Base-by-base conservation (phyloP, 2,329 filamentous ascomycete genomes). In the Xylariaceae sp. region DNA sequence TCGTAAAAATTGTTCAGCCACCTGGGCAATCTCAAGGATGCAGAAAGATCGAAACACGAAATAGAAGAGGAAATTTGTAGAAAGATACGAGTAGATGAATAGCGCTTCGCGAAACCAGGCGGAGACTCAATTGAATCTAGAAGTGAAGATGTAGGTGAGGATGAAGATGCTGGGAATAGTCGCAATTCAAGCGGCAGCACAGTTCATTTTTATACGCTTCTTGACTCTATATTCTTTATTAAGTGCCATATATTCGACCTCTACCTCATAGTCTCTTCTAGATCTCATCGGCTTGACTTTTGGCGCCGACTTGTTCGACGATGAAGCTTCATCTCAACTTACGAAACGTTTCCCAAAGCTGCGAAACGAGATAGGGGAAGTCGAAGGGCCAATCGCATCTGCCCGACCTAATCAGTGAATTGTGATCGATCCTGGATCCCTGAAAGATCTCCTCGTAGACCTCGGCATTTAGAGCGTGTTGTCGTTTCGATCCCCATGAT, bases 1-100 rank as follows among this genome's bases (percentile, higher is more conserved):
- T 50, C 46, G 33, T 36, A 11, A 39, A 27, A 14, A 39, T 27
- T 11, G 35, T 37, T n/a, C n/a, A 22, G 60, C 61, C 61, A 47
- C 61, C 61, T 22, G 61, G 61, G 60, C 60, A 53, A 40, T 56
- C 22, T n/a, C 47, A 29, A 29, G 19, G 5, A 16, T 6, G 45
- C 29, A 42, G 8, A 41, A 43, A 44, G 47, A 51, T 46, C 6
- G 33, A 50, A 52, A 44, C 6, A 12, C 44, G 33, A 42, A 46
- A 46, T 40, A 22, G 19, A 50, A 47, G 43, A 36, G 39, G 40
- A 29, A 12, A 44, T 23, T 44, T 33, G 36, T 44, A 45, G n/a
- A n/a, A n/a, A n/a, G n/a, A n/a, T n/a, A n/a, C n/a, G n/a, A n/a
- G n/a, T n/a, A n/a, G n/a, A 21, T 48, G 34, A 43, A 39, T 22